A percentile compares a stretch with the other conserved stretches of the same genome.
phyloP scores from a whole-genome alignment of 768 basidiomycete species.

The Termitomyces sp. region DNA sequence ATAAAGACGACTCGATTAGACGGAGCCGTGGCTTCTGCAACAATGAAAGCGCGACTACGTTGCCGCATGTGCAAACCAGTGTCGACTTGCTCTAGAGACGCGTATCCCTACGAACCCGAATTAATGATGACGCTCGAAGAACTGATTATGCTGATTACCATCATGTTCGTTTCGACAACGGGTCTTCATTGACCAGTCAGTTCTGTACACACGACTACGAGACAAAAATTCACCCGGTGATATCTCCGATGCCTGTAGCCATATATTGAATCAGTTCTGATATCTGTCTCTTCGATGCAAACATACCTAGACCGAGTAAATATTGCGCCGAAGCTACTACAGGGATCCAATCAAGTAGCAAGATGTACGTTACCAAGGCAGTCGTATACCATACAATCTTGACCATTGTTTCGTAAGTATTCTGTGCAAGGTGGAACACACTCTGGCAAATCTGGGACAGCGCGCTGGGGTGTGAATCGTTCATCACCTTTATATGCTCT shows the following conservation, averaged over 20 bases:
- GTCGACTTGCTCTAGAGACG: slow-evolving; percentile 55
- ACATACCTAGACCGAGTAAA: slow-evolving; percentile 54
- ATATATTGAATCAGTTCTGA: background rate
- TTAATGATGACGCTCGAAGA: background rate
- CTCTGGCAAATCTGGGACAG: slow-evolving; percentile 15
- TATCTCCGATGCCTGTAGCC: slow-evolving; percentile 58
- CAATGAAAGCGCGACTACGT: slow-evolving; percentile 69
- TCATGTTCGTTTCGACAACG: slow-evolving; percentile 80
- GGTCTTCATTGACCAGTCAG: slow-evolving; percentile 34
- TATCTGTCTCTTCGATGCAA: background rate
- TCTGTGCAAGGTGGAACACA: slow-evolving; percentile 29
- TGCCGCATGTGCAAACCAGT: slow-evolving; percentile 77
- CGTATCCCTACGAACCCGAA: slow-evolving; percentile 54
- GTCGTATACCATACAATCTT: slow-evolving; percentile 35
- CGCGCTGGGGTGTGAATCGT: slow-evolving; percentile 25
- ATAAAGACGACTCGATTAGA: slow-evolving; percentile 66
- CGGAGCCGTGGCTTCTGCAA: slow-evolving; percentile 54
- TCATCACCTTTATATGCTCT: slow-evolving; percentile 4
- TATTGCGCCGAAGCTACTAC: slow-evolving; percentile 35
- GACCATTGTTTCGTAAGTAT: slow-evolving; percentile 29
- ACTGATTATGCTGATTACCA: slow-evolving; percentile 35
- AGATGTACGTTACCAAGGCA: slow-evolving; percentile 34
- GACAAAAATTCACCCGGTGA: slow-evolving; percentile 52
- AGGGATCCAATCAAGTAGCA: slow-evolving; percentile 22
- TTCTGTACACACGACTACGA: background rate